Conservation (phyloP, 768 basidiomycete species). For the Russula emetica region DNA sequence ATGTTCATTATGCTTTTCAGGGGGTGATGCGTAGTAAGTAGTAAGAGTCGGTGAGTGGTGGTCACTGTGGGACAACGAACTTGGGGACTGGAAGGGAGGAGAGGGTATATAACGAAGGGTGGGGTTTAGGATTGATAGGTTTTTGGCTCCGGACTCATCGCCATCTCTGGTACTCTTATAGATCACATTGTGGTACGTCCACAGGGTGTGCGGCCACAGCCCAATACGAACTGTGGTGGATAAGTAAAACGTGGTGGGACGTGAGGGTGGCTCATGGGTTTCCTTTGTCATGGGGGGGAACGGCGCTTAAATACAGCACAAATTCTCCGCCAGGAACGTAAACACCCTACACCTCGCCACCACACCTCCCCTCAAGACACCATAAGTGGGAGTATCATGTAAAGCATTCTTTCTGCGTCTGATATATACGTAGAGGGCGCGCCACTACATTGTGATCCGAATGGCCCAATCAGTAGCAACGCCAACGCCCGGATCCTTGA, state of each 20-base stretch:
- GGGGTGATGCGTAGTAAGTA: background rate
- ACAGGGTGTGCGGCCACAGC: constrained; percentile 21
- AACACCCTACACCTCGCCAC: constrained; percentile 9
- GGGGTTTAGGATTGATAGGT: background rate
- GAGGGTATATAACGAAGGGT: background rate
- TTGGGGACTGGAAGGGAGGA: background rate
- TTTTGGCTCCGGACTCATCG: background rate
- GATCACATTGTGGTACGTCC: constrained; percentile 19
- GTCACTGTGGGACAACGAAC: background rate
- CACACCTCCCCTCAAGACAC: background rate
- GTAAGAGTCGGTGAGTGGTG: background rate
- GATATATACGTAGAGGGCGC: background rate
- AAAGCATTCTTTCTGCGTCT: background rate
- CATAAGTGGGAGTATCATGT: background rate
- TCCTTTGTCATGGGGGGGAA: constrained; percentile 14
- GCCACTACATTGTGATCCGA: constrained; percentile 32
- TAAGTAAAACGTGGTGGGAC: constrained; percentile 12
- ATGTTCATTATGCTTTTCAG: background rate
- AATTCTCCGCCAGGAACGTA: background rate
- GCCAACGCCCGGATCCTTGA: constrained; percentile 68
- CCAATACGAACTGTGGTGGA: constrained; percentile 20
- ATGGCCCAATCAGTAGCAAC: constrained; percentile 66
- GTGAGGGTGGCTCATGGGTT: background rate
- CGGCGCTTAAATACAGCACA: constrained; percentile 11
- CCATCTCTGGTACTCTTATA: constrained; percentile 19